Percentiles rank a stretch among this genome's conserved stretches.
These are phyloP conservation scores for Podila verticillata DNA, from an alignment of 192 early-diverging fungal species.

Conservation along the genomic window DNA sequence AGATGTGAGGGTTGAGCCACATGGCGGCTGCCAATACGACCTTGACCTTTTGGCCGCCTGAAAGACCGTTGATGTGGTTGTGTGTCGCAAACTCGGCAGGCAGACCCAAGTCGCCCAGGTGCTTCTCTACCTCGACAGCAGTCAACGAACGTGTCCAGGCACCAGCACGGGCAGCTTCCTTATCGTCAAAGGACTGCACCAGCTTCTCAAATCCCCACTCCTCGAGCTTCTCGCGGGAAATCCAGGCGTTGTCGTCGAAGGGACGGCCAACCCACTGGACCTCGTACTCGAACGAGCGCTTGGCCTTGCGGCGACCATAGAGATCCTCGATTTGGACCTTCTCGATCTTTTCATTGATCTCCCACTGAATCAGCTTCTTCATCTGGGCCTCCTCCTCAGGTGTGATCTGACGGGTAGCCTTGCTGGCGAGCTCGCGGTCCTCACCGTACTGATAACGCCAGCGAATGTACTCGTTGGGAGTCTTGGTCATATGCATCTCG, in stretches of 20 bases:
- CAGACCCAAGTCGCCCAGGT: constrained; percentile 77
- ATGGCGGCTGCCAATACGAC: constrained; percentile 84
- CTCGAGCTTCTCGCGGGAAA: constrained; percentile 69
- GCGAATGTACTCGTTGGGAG: constrained; percentile 63
- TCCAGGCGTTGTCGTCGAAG: constrained; percentile 75
- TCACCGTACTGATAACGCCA: constrained; percentile 79
- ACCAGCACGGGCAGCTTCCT: constrained; percentile 76
- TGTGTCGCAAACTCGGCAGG: constrained; percentile 77
- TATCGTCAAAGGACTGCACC: constrained; percentile 45
- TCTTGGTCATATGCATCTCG: constrained; percentile 73
- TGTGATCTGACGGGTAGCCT: constrained; percentile 70
- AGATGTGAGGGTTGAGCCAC: constrained; percentile 89
- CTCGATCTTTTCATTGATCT: constrained; percentile 25
- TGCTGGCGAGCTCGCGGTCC: constrained; percentile 77
- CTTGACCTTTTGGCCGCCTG: constrained; percentile 86
- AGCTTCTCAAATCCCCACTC: constrained; percentile 83
- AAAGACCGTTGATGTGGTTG: constrained; percentile 71
- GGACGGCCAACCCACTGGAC: constrained; percentile 78
- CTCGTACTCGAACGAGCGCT: constrained; percentile 66
- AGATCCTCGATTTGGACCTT: constrained; percentile 57
- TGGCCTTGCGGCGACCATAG: constrained; percentile 74
- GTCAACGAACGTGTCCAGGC: constrained; percentile 72
- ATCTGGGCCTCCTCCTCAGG: constrained; percentile 62
- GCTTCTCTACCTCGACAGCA: constrained; percentile 67
- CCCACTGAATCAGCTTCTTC: constrained; percentile 22